These are phyloP conservation scores for Pseudopyricularia cyperi DNA, from an alignment of 2,329 filamentous ascomycete species.

Conservation along the genomic window DNA sequence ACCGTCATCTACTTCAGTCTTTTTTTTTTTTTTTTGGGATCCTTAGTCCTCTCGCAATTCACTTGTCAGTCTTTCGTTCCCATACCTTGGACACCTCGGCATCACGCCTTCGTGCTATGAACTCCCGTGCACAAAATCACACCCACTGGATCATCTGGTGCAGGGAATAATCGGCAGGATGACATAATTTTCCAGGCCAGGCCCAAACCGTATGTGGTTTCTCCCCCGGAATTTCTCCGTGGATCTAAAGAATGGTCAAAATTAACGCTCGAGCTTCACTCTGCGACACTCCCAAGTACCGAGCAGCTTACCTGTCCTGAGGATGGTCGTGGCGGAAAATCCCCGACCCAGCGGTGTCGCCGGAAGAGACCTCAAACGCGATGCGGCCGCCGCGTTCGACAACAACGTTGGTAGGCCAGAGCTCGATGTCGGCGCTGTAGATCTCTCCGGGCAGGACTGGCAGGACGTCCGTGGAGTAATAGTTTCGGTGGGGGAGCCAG, in stretches of 20 bases:
- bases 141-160: no score
- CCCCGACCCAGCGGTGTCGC: constrained; percentile 47
- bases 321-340: constrained; percentile 40
- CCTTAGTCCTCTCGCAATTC: no score
- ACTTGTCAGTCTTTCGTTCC: no score
- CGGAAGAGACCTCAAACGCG: constrained; percentile 40
- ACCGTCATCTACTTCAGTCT: no score
- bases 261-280: no score
- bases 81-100: no score
- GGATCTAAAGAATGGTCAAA: no score
- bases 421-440: constrained; percentile 47
- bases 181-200: constrained; percentile 34
- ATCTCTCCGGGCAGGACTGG: constrained; percentile 40
- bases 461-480: constrained; percentile 40
- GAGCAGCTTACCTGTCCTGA: constrained; percentile 31
- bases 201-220: constrained; percentile 41
- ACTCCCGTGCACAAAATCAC: no score
- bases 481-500: constrained; percentile 46
- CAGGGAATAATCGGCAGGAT: constrained; percentile 35
- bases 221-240: constrained; percentile 44
- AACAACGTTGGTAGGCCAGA: constrained; percentile 53
- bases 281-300: no score
- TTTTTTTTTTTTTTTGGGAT: no score
- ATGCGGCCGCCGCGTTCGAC: constrained; percentile 33
- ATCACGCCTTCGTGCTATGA: no score